Conservation (phyloP, 78 protist species). For the Bodo saltans region DNA sequence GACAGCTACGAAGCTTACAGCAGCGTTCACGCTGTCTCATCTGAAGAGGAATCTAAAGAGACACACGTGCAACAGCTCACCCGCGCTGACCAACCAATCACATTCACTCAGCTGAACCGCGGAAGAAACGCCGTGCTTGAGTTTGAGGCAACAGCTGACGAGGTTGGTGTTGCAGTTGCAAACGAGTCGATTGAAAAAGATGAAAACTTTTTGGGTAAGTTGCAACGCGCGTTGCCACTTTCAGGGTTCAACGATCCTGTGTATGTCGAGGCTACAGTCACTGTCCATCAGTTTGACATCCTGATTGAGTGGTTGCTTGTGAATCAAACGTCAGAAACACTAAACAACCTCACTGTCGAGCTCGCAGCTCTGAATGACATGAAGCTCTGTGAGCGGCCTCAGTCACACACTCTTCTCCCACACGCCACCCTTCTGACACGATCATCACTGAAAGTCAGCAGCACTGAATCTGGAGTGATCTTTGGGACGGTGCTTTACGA, state of each 20-base stretch:
- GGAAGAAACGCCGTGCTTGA: neutral
- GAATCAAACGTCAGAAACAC: slow-evolving; percentile 80
- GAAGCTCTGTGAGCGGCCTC: slow-evolving; percentile 86
- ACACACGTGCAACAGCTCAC: neutral
- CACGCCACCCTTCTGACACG: slow-evolving; percentile 48
- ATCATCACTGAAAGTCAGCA: slow-evolving; percentile 81
- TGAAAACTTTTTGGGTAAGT: neutral
- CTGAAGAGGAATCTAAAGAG: slow-evolving; percentile 42
- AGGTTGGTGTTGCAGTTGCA: slow-evolving; percentile 20
- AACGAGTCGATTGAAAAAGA: slow-evolving; percentile 19
- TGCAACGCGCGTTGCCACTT: slow-evolving; percentile 73
- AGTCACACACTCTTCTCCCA: slow-evolving; percentile 69
- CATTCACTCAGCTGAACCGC: neutral
- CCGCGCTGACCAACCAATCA: slow-evolving; percentile 15
- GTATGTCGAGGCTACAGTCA: slow-evolving; percentile 92
- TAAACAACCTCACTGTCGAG: slow-evolving; percentile 86
- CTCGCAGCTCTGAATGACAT: slow-evolving; percentile 90
- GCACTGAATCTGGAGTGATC: slow-evolving; percentile 94
- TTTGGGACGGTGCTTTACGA: slow-evolving; percentile 90
- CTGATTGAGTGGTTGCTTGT: slow-evolving; percentile 68
- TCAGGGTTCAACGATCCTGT: slow-evolving; percentile 88
- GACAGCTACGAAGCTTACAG: neutral
- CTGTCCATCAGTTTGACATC: slow-evolving; percentile 92
- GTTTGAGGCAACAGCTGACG: slow-evolving; percentile 27
- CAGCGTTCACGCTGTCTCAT: neutral